phyloP scores from a whole-genome alignment of 495 filamentous ascomycete genomes.

The Neurospora sp. region DNA sequence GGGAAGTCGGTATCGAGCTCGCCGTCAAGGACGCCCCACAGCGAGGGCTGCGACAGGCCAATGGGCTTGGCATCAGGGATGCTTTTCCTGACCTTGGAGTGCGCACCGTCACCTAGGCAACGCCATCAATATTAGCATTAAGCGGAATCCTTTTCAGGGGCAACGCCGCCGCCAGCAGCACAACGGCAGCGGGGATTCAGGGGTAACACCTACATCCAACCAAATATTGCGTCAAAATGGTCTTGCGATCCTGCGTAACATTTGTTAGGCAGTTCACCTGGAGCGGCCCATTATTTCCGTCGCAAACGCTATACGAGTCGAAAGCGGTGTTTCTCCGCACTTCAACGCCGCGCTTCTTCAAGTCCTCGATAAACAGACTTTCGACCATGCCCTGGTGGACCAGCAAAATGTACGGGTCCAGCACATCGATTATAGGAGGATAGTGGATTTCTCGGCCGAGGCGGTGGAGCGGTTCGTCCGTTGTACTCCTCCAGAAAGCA shows the following conservation, averaged over 20 bases:
- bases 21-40: conserved; percentile 64
- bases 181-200: not conserved
- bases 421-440: conserved; percentile 51
- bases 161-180: not conserved
- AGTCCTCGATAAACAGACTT: conserved; percentile 53
- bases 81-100: conserved; percentile 43
- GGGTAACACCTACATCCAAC: conserved; percentile 35
- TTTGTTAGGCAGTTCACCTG: conserved; percentile 32
- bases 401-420: conserved; percentile 61
- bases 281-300: conserved; percentile 28
- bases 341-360: conserved; percentile 45
- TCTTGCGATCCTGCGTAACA: conserved; percentile 31
- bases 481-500: conserved; percentile 58
- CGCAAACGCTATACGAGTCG: conserved; percentile 37
- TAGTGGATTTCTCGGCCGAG: conserved; percentile 43
- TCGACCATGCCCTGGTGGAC: conserved; percentile 71
- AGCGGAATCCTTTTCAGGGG: not conserved
- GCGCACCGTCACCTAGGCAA: conserved; percentile 36
- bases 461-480: conserved; percentile 41
- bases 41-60: conserved; percentile 50
- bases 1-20: conserved; percentile 59
- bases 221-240: conserved; percentile 38
- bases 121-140: conserved; percentile 9
- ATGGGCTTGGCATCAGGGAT: conserved; percentile 47
- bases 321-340: conserved; percentile 50